phyloP scores from a whole-genome alignment of 805 yeast genomes.

The Clavispora phyllophila region DNA sequence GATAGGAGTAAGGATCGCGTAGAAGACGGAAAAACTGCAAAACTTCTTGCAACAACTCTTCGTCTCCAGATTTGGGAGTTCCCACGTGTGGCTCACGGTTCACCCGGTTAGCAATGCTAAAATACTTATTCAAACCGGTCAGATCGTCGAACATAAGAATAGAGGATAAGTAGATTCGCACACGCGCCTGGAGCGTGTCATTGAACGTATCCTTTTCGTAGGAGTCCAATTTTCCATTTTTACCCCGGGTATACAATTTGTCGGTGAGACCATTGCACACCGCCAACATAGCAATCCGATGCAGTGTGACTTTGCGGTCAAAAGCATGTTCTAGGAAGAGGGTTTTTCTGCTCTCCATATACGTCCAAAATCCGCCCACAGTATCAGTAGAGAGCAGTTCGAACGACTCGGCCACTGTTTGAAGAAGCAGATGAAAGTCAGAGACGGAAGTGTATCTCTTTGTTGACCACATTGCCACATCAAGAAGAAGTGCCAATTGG shows the following conservation, averaged over 20 bases:
- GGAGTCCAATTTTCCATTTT: constrained; percentile 23
- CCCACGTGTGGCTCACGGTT: constrained; percentile 19
- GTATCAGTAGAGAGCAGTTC: constrained; percentile 17
- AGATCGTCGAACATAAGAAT: constrained; percentile 37
- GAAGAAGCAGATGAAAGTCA: constrained; percentile 22
- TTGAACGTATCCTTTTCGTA: constrained; percentile 35
- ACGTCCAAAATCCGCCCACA: constrained; percentile 31
- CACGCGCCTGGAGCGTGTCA: constrained; percentile 33
- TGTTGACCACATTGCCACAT: constrained; percentile 20
- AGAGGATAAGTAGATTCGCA: constrained; percentile 29
- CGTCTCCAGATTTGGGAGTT: constrained; percentile 16
- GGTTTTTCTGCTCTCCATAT: constrained; percentile 29
- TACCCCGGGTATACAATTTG: constrained; percentile 16
- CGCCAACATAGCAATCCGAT: constrained; percentile 37
- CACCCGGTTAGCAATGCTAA: constrained; percentile 24
- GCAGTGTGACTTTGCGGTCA: constrained; percentile 22
- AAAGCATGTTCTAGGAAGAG: constrained; percentile 22
- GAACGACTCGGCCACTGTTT: constrained; percentile 20
- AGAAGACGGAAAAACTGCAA: constrained; percentile 25
- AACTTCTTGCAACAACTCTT: constrained; percentile 30
- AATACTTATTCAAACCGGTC: constrained; percentile 41
- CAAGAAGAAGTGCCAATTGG: constrained; percentile 17
- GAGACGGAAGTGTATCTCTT: not conserved
- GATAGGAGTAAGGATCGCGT: constrained; percentile 30
- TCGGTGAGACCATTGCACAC: constrained; percentile 36